A percentile compares a stretch with the other conserved stretches of the same genome.
phyloP scores from a whole-genome alignment of 495 filamentous ascomycete genomes.

The Choiromyces venosus region DNA sequence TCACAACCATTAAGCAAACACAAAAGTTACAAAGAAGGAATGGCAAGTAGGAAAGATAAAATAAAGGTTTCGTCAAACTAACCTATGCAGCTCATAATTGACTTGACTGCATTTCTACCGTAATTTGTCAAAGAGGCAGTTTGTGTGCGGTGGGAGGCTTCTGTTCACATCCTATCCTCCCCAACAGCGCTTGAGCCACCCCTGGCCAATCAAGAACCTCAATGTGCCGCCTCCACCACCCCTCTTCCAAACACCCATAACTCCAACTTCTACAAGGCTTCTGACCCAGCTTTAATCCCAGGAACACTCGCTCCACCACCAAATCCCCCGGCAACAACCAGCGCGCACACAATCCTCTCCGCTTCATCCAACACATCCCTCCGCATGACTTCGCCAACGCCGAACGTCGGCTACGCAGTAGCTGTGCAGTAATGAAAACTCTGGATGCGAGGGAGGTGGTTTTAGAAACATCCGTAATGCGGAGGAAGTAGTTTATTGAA shows the following conservation, averaged over 20 bases:
- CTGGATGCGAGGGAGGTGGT: no score
- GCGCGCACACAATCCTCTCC: no score
- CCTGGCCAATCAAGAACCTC: slow-evolving; percentile 74
- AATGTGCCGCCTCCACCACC: slow-evolving; percentile 84
- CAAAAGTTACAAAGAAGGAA: no score
- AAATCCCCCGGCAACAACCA: slow-evolving; percentile 44
- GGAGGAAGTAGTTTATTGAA: slow-evolving; percentile 86
- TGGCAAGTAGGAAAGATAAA: no score
- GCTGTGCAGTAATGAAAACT: no score
- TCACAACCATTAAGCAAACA: no score
- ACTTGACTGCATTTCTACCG: no score
- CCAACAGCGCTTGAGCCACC: slow-evolving; percentile 82
- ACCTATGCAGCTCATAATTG: no score
- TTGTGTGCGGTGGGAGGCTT: no score
- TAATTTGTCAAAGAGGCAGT: no score
- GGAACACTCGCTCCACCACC: slow-evolving; percentile 52
- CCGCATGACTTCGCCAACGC: slow-evolving; percentile 76
- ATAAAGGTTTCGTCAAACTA: no score
- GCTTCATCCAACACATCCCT: slow-evolving; percentile 92
- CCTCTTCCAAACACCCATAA: slow-evolving; percentile 78
- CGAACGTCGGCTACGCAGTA: no score
- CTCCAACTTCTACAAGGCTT: slow-evolving; percentile 77
- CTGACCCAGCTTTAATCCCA: slow-evolving; percentile 64
- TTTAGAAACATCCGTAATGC: slow-evolving; percentile 88
- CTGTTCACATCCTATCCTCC: slow-evolving; percentile 79